phyloP scores from a whole-genome alignment of 345 rosid species.

The Gynandropsis gynandra region DNA sequence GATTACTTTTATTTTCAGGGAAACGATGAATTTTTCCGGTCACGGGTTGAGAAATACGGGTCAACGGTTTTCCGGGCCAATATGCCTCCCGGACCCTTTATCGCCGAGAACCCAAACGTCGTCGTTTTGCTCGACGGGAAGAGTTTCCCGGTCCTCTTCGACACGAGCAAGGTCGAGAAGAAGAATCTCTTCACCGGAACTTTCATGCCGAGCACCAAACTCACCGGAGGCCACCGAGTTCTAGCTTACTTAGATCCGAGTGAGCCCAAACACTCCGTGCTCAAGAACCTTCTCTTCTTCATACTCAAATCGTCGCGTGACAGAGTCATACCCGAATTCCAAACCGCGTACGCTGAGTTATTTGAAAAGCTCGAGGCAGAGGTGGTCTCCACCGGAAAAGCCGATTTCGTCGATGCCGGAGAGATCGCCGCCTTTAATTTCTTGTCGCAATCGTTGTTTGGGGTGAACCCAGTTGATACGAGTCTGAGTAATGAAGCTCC shows the following conservation, averaged over 20 bases:
- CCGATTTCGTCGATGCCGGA: slow-evolving; percentile 33
- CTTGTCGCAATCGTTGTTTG: slow-evolving; percentile 46
- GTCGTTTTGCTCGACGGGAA: slow-evolving; percentile 70
- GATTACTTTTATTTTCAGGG: slow-evolving; percentile 74
- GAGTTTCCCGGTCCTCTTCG: slow-evolving; percentile 69
- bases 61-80: slow-evolving; percentile 66
- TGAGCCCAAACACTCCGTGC: slow-evolving; percentile 50
- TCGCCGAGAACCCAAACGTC: slow-evolving; percentile 54
- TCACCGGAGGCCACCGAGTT: slow-evolving; percentile 64
- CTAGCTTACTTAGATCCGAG: slow-evolving; percentile 67
- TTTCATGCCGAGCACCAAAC: slow-evolving; percentile 53
- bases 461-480: slow-evolving; percentile 47
- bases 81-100: slow-evolving; percentile 81
- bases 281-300: slow-evolving; percentile 55
- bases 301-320: slow-evolving; percentile 44
- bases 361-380: slow-evolving; percentile 51
- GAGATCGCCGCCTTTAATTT: slow-evolving; percentile 73
- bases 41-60: slow-evolving; percentile 46
- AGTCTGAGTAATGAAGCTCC: slow-evolving; percentile 62
- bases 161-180: slow-evolving; percentile 56
- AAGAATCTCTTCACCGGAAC: slow-evolving; percentile 62
- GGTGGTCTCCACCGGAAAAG: slow-evolving; percentile 52
- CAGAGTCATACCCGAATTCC: slow-evolving; percentile 51
- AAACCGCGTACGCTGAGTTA: slow-evolving; percentile 29
- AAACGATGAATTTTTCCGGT: slow-evolving; percentile 61